These are phyloP conservation scores for Haberlea rhodopensis DNA, from an alignment of 257 asterid genomes.

Conservation along the genomic window DNA sequence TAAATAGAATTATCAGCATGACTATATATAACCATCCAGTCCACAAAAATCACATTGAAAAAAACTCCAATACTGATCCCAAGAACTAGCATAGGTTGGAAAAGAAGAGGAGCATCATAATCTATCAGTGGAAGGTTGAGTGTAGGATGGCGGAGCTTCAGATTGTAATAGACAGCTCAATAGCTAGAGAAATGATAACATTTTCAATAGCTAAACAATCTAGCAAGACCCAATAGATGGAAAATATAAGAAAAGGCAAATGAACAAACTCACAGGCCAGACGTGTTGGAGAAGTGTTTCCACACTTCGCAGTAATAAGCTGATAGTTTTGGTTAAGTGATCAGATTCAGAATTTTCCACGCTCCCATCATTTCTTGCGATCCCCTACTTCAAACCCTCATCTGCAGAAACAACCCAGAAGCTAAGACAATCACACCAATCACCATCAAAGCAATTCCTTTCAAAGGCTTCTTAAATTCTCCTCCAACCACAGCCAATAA, in stretches of 20 bases:
- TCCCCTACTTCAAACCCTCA: slow-evolving; percentile 27
- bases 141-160: slow-evolving; percentile 53
- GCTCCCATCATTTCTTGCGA: slow-evolving; percentile 32
- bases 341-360: slow-evolving; percentile 25
- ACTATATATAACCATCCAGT: slow-evolving; percentile 62
- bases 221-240: background rate
- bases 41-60: slow-evolving; percentile 54
- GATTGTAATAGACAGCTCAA: slow-evolving; percentile 44
- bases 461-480: slow-evolving; percentile 28
- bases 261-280: slow-evolving; percentile 54
- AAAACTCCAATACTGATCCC: slow-evolving; percentile 66
- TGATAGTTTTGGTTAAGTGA: slow-evolving; percentile 29
- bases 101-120: slow-evolving; percentile 60
- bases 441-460: slow-evolving; percentile 27
- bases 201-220: background rate
- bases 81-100: slow-evolving; percentile 62
- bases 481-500: slow-evolving; percentile 47
- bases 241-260: background rate
- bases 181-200: background rate
- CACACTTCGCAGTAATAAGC: slow-evolving; percentile 26
- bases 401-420: slow-evolving; percentile 37
- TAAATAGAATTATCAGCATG: slow-evolving; percentile 51
- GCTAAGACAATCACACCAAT: slow-evolving; percentile 34
- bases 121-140: slow-evolving; percentile 61
- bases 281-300: slow-evolving; percentile 33